Evolutionary conservation across 1,284 basidiomycete genomes (phyloP).

Genomic region (Pseudozyma tsukubaensis): DNA sequence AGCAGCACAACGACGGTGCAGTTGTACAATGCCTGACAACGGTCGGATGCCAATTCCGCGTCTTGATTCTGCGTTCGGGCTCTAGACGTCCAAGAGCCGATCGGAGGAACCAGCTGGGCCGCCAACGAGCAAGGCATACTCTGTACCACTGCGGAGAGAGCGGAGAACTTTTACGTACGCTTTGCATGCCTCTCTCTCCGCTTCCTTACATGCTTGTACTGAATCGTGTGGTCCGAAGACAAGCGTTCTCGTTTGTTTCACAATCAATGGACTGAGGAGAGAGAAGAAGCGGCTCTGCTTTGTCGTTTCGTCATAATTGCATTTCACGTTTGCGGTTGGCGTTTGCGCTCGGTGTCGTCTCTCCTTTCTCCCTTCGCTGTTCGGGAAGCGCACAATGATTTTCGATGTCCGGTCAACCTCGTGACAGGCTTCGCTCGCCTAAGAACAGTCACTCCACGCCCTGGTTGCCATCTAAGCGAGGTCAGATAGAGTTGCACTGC

Average conservation of each 20-base stretch:
- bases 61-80: not conserved
- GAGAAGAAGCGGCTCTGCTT: no score
- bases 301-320: no score
- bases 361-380: not conserved
- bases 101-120: no score
- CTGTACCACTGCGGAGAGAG: not conserved
- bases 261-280: no score
- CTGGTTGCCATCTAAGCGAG: not conserved
- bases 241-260: no score
- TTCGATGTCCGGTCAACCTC: not conserved
- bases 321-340: no score
- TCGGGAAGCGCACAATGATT: no score
- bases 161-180: not conserved
- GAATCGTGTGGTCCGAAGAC: no score
- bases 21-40: not conserved
- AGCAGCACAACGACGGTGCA: no score
- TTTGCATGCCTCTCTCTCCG: no score
- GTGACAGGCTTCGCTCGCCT: not conserved
- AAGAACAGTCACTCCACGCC: not conserved
- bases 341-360: no score
- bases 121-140: not conserved
- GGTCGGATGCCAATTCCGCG: not conserved
- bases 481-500: slow-evolving; percentile 2
- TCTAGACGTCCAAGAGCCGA: not conserved
- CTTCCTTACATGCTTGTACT: no score